Conservation (phyloP, 2,329 filamentous ascomycete genomes). For the Monosporascus sp. region DNA sequence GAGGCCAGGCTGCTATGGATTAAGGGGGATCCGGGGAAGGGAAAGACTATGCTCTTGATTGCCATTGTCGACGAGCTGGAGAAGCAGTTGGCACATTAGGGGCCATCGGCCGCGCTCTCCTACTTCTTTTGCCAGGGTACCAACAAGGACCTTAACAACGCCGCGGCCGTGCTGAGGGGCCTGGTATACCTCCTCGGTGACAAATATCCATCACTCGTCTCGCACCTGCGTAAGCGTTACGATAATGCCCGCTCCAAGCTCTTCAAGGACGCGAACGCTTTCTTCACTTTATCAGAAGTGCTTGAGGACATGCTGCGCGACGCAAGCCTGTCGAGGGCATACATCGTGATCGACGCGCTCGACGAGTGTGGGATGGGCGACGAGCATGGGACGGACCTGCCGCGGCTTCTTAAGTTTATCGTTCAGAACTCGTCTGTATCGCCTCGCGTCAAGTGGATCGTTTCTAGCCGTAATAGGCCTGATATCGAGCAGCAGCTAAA, state of each 20-base stretch:
- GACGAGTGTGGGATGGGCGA: too few relatives aligned
- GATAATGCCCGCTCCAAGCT: too few relatives aligned
- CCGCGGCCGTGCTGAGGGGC: too few relatives aligned
- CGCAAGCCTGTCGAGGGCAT: conserved; percentile 15
- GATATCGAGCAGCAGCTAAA: too few relatives aligned
- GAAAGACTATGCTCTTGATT: conserved; percentile 31
- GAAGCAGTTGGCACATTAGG: conserved; percentile 18
- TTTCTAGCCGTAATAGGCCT: conserved; percentile 38
- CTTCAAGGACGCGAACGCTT: too few relatives aligned
- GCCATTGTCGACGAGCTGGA: conserved; percentile 23
- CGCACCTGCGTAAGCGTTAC: too few relatives aligned
- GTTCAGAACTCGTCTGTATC: background rate
- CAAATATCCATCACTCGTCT: too few relatives aligned
- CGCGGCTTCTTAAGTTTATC: conserved; percentile 3
- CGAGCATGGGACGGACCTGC: background rate
- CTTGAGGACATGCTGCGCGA: conserved; percentile 35
- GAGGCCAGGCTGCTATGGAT: conserved; percentile 12
- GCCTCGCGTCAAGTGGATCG: conserved; percentile 33
- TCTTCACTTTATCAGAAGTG: conserved; percentile 29
- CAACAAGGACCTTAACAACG: too few relatives aligned
- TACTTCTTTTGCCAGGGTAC: conserved; percentile 32
- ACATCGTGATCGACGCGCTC: conserved; percentile 7
- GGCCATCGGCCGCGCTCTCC: background rate
- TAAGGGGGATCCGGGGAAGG: conserved; percentile 30
- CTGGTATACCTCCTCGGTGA: too few relatives aligned